phyloP scores from a whole-genome alignment of 257 asterid genomes.

The Fraxinus pennsylvanica region DNA sequence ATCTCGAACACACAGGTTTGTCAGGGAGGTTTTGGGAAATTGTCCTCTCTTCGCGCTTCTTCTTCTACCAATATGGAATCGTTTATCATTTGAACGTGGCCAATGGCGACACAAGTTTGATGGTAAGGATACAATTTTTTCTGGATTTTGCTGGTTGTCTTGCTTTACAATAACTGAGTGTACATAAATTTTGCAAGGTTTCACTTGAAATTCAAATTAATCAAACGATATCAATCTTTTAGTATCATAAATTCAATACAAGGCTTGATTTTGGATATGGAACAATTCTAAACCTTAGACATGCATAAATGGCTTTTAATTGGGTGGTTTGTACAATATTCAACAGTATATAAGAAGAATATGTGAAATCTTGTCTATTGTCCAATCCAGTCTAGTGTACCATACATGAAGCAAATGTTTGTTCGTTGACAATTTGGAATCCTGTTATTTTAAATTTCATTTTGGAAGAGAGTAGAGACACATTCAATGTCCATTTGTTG shows the following conservation, averaged over 20 bases:
- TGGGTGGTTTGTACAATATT: neutral
- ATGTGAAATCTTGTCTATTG: neutral
- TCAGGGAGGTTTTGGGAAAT: slow-evolving; percentile 72
- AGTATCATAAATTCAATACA: neutral
- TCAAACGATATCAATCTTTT: neutral
- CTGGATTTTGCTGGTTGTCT: neutral
- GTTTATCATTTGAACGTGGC: slow-evolving; percentile 81
- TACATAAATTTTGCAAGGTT: neutral
- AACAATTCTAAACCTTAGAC: neutral
- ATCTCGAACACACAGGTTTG: slow-evolving; percentile 68
- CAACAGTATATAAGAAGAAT: neutral
- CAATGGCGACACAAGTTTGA: slow-evolving; percentile 54
- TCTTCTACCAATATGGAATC: slow-evolving; percentile 82
- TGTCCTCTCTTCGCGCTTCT: slow-evolving; percentile 72
- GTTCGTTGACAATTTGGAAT: neutral
- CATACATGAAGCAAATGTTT: neutral
- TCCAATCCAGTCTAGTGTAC: neutral
- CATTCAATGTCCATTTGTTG: neutral
- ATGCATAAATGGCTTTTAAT: neutral
- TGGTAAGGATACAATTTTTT: slow-evolving; percentile 45
- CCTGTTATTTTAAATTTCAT: neutral
- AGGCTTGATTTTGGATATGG: neutral
- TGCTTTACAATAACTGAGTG: no score
- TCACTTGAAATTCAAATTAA: neutral
- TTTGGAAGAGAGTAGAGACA: neutral